These are phyloP conservation scores for Logfia minima DNA, from an alignment of 129 eudicot genomes.

Conservation along the genomic window DNA sequence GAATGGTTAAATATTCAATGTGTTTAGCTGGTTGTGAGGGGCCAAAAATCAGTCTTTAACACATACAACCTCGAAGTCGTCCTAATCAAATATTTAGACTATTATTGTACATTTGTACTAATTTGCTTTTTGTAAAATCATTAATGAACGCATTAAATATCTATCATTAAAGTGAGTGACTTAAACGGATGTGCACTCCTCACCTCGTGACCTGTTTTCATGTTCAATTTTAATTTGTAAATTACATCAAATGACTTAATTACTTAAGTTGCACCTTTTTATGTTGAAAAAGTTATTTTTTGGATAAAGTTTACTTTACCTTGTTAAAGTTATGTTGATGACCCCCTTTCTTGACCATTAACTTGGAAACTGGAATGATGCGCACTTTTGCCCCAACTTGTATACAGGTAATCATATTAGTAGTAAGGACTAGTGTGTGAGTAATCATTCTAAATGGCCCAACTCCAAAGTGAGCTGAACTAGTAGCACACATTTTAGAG, in stretches of 20 bases:
- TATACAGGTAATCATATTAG: conserved; percentile 11
- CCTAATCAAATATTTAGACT: neutral
- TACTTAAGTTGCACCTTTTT: conserved; percentile 7
- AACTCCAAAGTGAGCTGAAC: neutral
- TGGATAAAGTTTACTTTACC: conserved; percentile 25
- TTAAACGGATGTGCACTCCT: neutral
- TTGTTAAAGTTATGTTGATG: conserved; percentile 21
- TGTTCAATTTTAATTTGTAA: neutral
- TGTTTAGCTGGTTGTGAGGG: neutral
- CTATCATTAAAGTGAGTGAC: neutral
- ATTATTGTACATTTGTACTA: neutral
- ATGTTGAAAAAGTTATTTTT: conserved; percentile 10
- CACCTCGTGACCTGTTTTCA: neutral
- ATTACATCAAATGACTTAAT: neutral
- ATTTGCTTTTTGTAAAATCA: neutral
- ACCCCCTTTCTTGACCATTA: conserved; percentile 28
- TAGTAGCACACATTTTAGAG: neutral
- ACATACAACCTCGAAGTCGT: neutral
- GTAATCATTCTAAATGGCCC: conserved; percentile 14
- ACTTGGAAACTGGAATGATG: conserved; percentile 13
- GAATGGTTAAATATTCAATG: neutral
- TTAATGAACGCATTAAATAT: neutral
- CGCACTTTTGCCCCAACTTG: conserved; percentile 13
- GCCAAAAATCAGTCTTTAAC: neutral
- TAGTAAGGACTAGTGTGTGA: neutral